These are phyloP conservation scores for Karstenula rhodostoma DNA, from an alignment of 2,329 filamentous ascomycete species.

Conservation along the genomic window DNA sequence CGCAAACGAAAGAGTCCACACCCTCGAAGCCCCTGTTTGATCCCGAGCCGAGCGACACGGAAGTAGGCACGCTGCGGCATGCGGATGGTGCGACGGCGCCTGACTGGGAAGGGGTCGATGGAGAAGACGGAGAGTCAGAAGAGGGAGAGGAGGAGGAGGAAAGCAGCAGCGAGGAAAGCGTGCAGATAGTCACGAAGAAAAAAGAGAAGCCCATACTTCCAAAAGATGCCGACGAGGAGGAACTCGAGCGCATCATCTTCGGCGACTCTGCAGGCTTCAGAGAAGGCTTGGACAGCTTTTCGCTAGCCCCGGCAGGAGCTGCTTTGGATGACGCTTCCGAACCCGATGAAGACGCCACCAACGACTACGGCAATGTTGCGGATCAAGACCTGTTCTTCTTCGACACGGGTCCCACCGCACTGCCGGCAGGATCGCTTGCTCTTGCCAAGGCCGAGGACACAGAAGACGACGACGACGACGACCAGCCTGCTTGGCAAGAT, in stretches of 20 bases:
- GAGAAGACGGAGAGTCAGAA: constrained; percentile 12
- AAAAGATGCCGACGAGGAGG: constrained; percentile 84
- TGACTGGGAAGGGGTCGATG: constrained; percentile 40
- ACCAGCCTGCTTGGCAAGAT: constrained; percentile 81
- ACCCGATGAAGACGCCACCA: constrained; percentile 57
- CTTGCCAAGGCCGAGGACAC: constrained; percentile 51
- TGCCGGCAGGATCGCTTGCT: constrained; percentile 51
- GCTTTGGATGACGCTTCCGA: constrained; percentile 43
- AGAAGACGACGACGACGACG: constrained; percentile 48
- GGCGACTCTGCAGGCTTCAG: constrained; percentile 86
- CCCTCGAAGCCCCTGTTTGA: constrained; percentile 29
- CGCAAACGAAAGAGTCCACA: constrained; percentile 20
- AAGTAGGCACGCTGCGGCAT: constrained; percentile 33
- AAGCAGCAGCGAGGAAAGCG: constrained; percentile 15
- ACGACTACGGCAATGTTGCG: constrained; percentile 68
- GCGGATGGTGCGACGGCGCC: constrained; percentile 26
- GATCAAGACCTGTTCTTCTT: constrained; percentile 88
- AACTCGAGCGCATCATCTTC: constrained; percentile 87
- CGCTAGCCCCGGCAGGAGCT: constrained; percentile 51
- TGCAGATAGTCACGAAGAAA: constrained; percentile 29
- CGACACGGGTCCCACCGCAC: constrained; percentile 67
- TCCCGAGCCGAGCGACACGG: constrained; percentile 32
- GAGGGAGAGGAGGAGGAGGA: constrained; percentile 10
- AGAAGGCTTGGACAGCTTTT: constrained; percentile 71
- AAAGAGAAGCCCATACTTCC: constrained; percentile 53